Percentiles rank a stretch among this genome's conserved stretches.
Conservation (phyloP, 208 protist genomes). For the Crithidia sp. region DNA sequence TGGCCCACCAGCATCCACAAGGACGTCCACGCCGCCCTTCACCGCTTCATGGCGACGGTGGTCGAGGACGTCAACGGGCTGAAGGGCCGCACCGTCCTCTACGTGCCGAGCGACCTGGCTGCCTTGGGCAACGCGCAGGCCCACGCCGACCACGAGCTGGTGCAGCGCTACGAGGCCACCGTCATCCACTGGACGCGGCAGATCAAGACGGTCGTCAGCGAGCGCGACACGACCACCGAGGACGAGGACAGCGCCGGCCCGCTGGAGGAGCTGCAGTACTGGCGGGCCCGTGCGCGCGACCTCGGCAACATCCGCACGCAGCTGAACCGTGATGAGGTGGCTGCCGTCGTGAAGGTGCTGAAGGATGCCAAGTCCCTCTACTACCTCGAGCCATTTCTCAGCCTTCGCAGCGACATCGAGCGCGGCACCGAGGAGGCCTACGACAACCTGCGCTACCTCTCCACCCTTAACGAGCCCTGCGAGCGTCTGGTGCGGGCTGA, state of each 20-base stretch:
- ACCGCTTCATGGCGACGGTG: conserved; percentile 98
- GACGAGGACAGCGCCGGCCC: conserved; percentile 79
- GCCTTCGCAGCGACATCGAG: conserved; percentile 93
- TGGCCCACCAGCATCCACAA: conserved; percentile 97
- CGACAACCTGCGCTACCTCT: conserved; percentile 96
- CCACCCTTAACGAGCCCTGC: conserved; percentile 94
- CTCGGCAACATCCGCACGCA: conserved; percentile 95
- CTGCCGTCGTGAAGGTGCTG: conserved; percentile 91
- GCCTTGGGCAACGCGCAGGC: conserved; percentile 46
- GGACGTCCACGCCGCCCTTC: conserved; percentile 93
- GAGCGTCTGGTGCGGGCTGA: conserved; percentile 80
- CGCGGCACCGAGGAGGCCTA: conserved; percentile 93
- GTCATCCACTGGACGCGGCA: conserved; percentile 99
- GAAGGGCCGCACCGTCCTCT: conserved; percentile 97
- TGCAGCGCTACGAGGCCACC: conserved; percentile 97
- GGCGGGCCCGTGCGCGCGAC: conserved; percentile 93
- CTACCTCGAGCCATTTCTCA: conserved; percentile 95
- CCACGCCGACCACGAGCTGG: conserved; percentile 93
- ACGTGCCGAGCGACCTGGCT: conserved; percentile 95
- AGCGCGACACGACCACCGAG: conserved; percentile 48
- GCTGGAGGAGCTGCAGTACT: conserved; percentile 97
- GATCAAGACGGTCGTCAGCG: conserved; percentile 97
- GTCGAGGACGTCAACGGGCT: conserved; percentile 95
- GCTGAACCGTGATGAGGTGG: conserved; percentile 92
- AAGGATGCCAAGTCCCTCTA: conserved; percentile 93